Evolutionary conservation across 106 monocot species (phyloP).

Genomic region (Phalaenopsis aphrodite): DNA sequence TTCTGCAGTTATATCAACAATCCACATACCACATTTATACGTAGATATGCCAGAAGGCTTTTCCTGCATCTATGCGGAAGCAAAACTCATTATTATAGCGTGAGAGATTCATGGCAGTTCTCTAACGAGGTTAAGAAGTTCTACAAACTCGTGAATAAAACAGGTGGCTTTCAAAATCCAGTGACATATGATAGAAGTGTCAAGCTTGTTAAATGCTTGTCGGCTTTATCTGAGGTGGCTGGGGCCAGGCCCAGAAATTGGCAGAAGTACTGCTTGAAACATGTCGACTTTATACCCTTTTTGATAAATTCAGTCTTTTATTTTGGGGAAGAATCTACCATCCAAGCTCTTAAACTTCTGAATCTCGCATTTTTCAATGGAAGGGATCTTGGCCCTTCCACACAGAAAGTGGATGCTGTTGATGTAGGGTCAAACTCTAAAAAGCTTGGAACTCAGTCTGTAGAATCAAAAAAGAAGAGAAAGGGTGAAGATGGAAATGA

Average conservation of each 20-base stretch:
- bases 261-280: slow-evolving; percentile 89
- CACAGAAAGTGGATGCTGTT: slow-evolving; percentile 43
- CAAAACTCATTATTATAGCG: slow-evolving; percentile 89
- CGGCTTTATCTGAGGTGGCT: slow-evolving; percentile 84
- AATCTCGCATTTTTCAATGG: slow-evolving; percentile 86
- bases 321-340: slow-evolving; percentile 84
- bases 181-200: slow-evolving; percentile 82
- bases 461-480: slow-evolving; percentile 82
- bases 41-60: slow-evolving; percentile 94
- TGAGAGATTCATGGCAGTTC: slow-evolving; percentile 96
- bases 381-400: slow-evolving; percentile 45
- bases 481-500: slow-evolving; percentile 83
- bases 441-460: slow-evolving; percentile 35
- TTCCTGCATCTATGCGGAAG: slow-evolving; percentile 94
- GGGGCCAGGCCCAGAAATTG: slow-evolving; percentile 88
- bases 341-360: slow-evolving; percentile 88
- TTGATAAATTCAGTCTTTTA: slow-evolving; percentile 59
- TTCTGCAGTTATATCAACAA: slow-evolving; percentile 95
- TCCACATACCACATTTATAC: slow-evolving; percentile 70
- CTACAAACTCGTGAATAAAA: slow-evolving; percentile 75
- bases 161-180: slow-evolving; percentile 64
- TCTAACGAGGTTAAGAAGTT: slow-evolving; percentile 76
- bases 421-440: slow-evolving; percentile 38
- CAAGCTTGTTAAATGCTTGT: slow-evolving; percentile 87
- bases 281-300: slow-evolving; percentile 64